Percentiles rank a stretch among this genome's conserved stretches.
Conservation (phyloP, 805 yeast species). For the Saccharomycopsis schoenii region DNA sequence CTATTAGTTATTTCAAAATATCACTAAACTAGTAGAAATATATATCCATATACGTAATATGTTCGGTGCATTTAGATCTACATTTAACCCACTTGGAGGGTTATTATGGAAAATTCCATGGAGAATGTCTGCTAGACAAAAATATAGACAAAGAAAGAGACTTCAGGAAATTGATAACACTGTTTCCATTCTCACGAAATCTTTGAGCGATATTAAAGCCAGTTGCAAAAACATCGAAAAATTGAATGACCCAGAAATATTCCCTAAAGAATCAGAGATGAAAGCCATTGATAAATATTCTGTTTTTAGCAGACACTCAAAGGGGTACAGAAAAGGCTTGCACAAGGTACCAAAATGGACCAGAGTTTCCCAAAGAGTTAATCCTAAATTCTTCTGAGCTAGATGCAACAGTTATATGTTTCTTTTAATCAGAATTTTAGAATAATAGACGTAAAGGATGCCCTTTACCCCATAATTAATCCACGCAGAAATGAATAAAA, state of each 20-base stretch:
- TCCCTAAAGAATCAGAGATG: slow-evolving; percentile 82
- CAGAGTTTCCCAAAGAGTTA: slow-evolving; percentile 65
- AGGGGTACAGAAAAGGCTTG: slow-evolving; percentile 77
- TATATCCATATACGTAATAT: slow-evolving; percentile 24
- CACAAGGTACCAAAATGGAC: slow-evolving; percentile 93
- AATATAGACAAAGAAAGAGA: slow-evolving; percentile 75
- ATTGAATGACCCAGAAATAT: slow-evolving; percentile 31
- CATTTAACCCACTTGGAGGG: slow-evolving; percentile 55
- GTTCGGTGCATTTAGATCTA: slow-evolving; percentile 67
- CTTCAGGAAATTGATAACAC: slow-evolving; percentile 74
- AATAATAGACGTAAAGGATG: neutral
- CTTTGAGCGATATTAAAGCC: slow-evolving; percentile 30
- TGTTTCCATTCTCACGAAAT: slow-evolving; percentile 52
- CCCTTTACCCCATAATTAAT: too few relatives aligned
- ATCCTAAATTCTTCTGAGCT: slow-evolving; percentile 57
- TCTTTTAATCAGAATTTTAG: too few relatives aligned
- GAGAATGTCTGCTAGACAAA: slow-evolving; percentile 71
- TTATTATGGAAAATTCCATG: slow-evolving; percentile 73
- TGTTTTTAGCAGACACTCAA: slow-evolving; percentile 63
- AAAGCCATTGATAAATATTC: slow-evolving; percentile 75
- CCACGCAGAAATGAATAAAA: too few relatives aligned
- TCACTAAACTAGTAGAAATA: neutral
- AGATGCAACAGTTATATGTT: neutral
- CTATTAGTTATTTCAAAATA: too few relatives aligned
- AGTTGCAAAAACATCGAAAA: slow-evolving; percentile 27